phyloP scores from a whole-genome alignment of 176 grass and related monocot genomes.

The Urochloa ruziziensis region DNA sequence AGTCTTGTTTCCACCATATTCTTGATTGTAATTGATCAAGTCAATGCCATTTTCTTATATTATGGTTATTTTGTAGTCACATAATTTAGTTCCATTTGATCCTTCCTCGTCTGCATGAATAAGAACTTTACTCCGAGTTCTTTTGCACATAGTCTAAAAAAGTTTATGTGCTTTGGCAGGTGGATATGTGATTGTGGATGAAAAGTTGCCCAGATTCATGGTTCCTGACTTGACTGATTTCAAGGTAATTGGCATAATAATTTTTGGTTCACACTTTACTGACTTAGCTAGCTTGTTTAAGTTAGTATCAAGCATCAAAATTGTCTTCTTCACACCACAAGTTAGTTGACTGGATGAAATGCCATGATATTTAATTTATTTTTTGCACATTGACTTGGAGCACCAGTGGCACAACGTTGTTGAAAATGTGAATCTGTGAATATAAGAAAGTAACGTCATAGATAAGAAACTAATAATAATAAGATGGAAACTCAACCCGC shows the following conservation, averaged over 20 bases:
- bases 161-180: slow-evolving; percentile 43
- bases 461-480: background rate
- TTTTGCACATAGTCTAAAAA: background rate
- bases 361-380: background rate
- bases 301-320: background rate
- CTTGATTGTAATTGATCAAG: background rate
- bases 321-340: background rate
- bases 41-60: background rate
- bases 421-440: background rate
- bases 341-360: background rate
- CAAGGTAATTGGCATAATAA: slow-evolving; percentile 51
- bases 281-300: background rate
- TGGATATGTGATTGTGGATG: slow-evolving; percentile 93
- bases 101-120: background rate
- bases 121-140: background rate
- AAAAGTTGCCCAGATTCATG: slow-evolving; percentile 80
- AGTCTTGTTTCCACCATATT: background rate
- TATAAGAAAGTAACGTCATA: background rate
- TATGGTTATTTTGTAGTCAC: background rate
- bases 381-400: background rate
- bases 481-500: background rate
- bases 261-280: background rate
- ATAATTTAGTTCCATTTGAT: background rate
- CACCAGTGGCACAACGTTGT: background rate
- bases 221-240: slow-evolving; percentile 90